Base-by-base conservation (phyloP, 1,284 basidiomycete species). In the Naganishia liquefaciens region DNA sequence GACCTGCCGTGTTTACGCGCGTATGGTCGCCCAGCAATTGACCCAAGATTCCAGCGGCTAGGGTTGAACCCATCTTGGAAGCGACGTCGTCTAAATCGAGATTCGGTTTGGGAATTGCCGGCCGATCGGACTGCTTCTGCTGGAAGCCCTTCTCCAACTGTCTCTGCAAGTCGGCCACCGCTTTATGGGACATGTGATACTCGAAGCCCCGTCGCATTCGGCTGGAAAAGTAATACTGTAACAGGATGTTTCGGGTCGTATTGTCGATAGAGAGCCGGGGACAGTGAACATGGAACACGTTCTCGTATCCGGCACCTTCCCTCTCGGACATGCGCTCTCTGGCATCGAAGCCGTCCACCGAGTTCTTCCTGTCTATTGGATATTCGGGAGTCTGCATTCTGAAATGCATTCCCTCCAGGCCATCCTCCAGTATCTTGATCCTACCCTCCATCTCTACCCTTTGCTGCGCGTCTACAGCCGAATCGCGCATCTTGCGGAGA, bases 181-280 rank as follows among this genome's bases (percentile, higher is more conserved):
- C 57, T 42, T 88, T 85, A 23, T 89, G 87, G 4, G 91, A 90
- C 81, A 93, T 86, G 72, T 91, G 90, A 75, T 94, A 97, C 73
- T 93, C 88, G 63, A 91, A 86, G 4, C 90, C 89, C 62, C 79
- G 77, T 69, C 88, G 84, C 55, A 87, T 84, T 52, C 86, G 83
- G 52, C 88, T 90, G 72, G 89, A 90, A 75, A 90, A 89, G 75
- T 93, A 93, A 78, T 97, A 97, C 75, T 91, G 89, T 79, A 91
- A 85, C 74, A 95, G 82, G 66, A 95, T 85, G 77, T 91, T 86
- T 66, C 93, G 87, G 17, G 88, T 87, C 19, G 84, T 82, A 74
- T 88, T 89, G 73, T 89, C 89, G 79, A 93, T 83, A 73, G 88
- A 88, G 51, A 96, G 83, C 57, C 87, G 88, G 0, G 93, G 93